phyloP scores from a whole-genome alignment of 2,329 filamentous ascomycete species.

The Fusarium aywerte region DNA sequence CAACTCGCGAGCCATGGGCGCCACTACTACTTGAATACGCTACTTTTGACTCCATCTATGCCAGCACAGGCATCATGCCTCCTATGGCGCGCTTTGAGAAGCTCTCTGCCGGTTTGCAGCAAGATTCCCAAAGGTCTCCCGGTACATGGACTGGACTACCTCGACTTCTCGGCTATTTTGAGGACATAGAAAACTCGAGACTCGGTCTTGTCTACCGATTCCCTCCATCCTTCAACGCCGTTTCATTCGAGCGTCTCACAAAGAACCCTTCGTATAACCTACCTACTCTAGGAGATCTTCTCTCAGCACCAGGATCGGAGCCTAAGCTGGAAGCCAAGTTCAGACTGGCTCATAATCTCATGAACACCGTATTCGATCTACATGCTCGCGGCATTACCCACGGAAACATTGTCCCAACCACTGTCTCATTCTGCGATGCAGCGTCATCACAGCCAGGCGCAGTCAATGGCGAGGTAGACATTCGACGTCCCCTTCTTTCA shows the following conservation, averaged over 20 bases:
- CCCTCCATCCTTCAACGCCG: constrained; percentile 70
- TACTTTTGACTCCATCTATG: constrained; percentile 70
- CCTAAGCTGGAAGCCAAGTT: constrained; percentile 81
- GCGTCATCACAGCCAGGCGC: constrained; percentile 55
- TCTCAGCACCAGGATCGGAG: constrained; percentile 64
- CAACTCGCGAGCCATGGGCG: constrained; percentile 58
- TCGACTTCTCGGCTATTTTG: constrained; percentile 75
- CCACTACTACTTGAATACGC: constrained; percentile 79
- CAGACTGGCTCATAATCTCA: constrained; percentile 76
- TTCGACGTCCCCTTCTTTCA: constrained; percentile 75
- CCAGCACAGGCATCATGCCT: constrained; percentile 70
- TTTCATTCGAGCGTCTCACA: constrained; percentile 63
- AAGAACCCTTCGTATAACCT: constrained; percentile 63
- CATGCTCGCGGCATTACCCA: constrained; percentile 76
- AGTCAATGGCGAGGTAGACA: constrained; percentile 63
- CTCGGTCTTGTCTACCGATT: constrained; percentile 81
- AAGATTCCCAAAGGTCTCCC: constrained; percentile 61
- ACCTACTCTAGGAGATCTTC: constrained; percentile 65
- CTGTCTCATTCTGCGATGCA: constrained; percentile 72
- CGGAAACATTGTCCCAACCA: constrained; percentile 74
- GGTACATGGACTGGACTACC: constrained; percentile 71
- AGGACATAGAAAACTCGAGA: constrained; percentile 75
- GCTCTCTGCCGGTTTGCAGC: constrained; percentile 67
- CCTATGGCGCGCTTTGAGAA: constrained; percentile 73
- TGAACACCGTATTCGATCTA: constrained; percentile 77